Evolutionary conservation across 352 stramenopile species (phyloP).

Genomic region (Phytophthora cactorum): DNA sequence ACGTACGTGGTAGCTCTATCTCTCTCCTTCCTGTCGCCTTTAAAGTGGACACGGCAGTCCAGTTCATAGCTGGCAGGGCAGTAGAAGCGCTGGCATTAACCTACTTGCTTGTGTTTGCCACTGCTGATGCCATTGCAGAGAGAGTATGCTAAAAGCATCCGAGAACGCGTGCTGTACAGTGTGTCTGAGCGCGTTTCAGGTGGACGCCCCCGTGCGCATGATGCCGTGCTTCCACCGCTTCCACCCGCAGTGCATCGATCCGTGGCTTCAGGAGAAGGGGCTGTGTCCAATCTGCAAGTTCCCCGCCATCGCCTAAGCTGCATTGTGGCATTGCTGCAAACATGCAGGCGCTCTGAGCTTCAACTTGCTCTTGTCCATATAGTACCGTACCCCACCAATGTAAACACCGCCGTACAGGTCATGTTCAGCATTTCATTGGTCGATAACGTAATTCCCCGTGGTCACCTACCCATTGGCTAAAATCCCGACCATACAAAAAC

Average conservation of each 20-base stretch:
- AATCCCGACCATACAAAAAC: conserved; percentile 7
- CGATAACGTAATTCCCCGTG: neutral
- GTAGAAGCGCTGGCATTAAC: conserved; percentile 12
- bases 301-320: conserved; percentile 55
- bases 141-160: conserved; percentile 61
- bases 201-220: conserved; percentile 55
- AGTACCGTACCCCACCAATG: conserved; percentile 25
- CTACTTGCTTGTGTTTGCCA: neutral
- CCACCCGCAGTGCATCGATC: conserved; percentile 76
- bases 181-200: conserved; percentile 63
- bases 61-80: conserved; percentile 1
- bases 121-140: conserved; percentile 36
- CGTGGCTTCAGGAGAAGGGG: conserved; percentile 75
- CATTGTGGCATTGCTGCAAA: neutral
- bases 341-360: neutral
- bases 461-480: conserved; percentile 7
- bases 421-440: conserved; percentile 13
- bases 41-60: neutral
- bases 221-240: conserved; percentile 86
- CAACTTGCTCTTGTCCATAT: conserved; percentile 3
- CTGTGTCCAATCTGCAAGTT: conserved; percentile 85
- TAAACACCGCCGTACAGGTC: conserved; percentile 7
- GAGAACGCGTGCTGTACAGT: conserved; percentile 67
- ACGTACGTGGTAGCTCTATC: conserved; percentile 55
- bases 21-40: conserved; percentile 5